Evolutionary conservation across 768 basidiomycete genomes (phyloP), one percentile per base, ranked within the genome.

Genomic region (Leucogyrophana mollusca): DNA sequence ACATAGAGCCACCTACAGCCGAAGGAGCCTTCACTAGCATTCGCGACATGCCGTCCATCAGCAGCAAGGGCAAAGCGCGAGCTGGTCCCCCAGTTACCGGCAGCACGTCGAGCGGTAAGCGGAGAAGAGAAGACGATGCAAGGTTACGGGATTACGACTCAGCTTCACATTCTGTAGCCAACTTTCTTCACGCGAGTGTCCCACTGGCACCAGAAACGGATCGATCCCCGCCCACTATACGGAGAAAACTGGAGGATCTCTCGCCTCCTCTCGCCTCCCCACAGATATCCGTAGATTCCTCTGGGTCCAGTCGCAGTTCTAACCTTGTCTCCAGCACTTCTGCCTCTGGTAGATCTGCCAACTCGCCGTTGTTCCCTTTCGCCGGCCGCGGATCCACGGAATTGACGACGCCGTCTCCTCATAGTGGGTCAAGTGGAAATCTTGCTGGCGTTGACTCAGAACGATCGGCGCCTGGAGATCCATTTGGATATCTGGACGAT

Each of bases 21-120:
- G 75, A 75, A 34, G 79, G 74, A 11, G 72, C 77, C 4, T 89
- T 76, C 62, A 84, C 80, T 1, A 80, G 80, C 43, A 72, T 90
- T 17, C 68, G 68, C 34, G 77, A 84, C 53, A 79, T 82, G 58
- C 71, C 75, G 3, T 58, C 68, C 2, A 65, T 67, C 7, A 74
- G 74, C 16, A 73, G 67, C 64, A 85, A 84, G 56, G 84, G 83
- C 0, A 85, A 85, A 57, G 62, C 65, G 43, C 63, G 47, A 27
- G 61, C 41, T 9, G 53, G 48, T 17, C 17, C 54, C 13, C 27
- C 40, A 9, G 37, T 33, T 34, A 4, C 25, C n/a, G 22, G 33
- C 35, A 48, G 41, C 22, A 43, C 49, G 56, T 46, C 54, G 13
- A 45, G 40, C 18, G 76, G 72, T 6, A 80, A 85, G 64, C 77